Base-by-base conservation (phyloP, 2,329 filamentous ascomycete genomes). In the Monosporascus ibericus region DNA sequence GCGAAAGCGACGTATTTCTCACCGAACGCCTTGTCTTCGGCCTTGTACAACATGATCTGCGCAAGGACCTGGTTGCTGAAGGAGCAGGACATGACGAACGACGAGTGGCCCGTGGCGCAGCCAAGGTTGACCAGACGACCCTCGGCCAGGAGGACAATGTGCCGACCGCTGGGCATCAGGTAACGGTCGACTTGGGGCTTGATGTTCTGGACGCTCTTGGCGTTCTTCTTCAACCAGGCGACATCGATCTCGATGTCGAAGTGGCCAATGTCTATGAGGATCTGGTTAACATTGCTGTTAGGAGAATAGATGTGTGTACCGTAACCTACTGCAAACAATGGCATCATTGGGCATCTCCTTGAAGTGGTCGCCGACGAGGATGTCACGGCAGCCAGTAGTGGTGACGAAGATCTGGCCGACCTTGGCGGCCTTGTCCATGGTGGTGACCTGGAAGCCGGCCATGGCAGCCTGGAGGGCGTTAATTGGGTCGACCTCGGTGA, bases 31-130 rank as follows among this genome's bases (percentile, higher is more conserved):
- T 82, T 83, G 72, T 97, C 92, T 67, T 87, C 81, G 68, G 85
- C 87, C 88, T 97, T 97, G 88, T 77, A 99, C 69, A 99, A 81
- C 81, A 95, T 87, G 79, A 99, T 97, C 82, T 99, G 94, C 64
- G 94, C 94, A 73, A 99, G 90, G 68, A 97, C 94, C 84, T 99
- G 94, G 88, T 99, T 99, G 84, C 92, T 95, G 88, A 99, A 99
- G 60, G 92, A 97, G 88, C 94, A 99, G 67, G 92, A 96, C 94
- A 99, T 97, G 82, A 99, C 94, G 77, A 99, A 99, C 50, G 92
- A 97, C 64, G 92, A 96, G 88, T 99, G 94, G 65, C 94, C 94
- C 60, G 94, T 99, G 72, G 94, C 94, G 77, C 94, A 99, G 76
- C 94, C 94, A 66, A 99, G 83, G 87, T 99, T 99, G 80, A 99